Percentiles rank a stretch among this genome's conserved stretches.
These are phyloP conservation scores for Fusarium compactum DNA, from an alignment of 2,329 filamentous ascomycete species.

Conservation along the genomic window DNA sequence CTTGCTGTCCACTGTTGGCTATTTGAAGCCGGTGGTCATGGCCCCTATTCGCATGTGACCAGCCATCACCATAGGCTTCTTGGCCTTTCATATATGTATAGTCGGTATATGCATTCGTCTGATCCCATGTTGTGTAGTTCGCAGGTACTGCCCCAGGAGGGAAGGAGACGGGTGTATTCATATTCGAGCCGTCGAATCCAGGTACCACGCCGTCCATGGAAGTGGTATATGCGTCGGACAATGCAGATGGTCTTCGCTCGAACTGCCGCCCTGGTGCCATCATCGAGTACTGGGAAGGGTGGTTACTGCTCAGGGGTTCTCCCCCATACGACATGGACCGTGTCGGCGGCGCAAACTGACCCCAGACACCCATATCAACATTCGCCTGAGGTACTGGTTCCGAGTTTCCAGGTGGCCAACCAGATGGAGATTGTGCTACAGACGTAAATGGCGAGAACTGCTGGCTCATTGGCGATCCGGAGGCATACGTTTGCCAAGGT, in stretches of 20 bases:
- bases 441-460: conserved; percentile 64
- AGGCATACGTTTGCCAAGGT: conserved; percentile 63
- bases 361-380: conserved; percentile 57
- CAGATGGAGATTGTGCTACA: conserved; percentile 53
- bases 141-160: conserved; percentile 55
- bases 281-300: conserved; percentile 56
- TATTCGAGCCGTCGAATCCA: conserved; percentile 52
- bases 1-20: conserved; percentile 27
- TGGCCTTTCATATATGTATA: conserved; percentile 54
- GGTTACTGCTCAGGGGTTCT: conserved; percentile 54
- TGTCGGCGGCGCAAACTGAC: conserved; percentile 55
- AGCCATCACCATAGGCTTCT: conserved; percentile 54
- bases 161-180: conserved; percentile 50
- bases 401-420: conserved; percentile 56
- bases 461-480: conserved; percentile 63
- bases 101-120: conserved; percentile 51
- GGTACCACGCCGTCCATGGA: conserved; percentile 54
- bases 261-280: conserved; percentile 56
- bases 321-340: conserved; percentile 64
- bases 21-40: conserved; percentile 24
- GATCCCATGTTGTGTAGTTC: conserved; percentile 60
- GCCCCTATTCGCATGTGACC: conserved; percentile 48
- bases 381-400: conserved; percentile 57
- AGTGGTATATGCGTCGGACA: conserved; percentile 60
- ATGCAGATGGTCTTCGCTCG: conserved; percentile 57